These are phyloP conservation scores for Ocimum tenuiflorum DNA, from an alignment of 257 asterid species.

Conservation along the genomic window DNA sequence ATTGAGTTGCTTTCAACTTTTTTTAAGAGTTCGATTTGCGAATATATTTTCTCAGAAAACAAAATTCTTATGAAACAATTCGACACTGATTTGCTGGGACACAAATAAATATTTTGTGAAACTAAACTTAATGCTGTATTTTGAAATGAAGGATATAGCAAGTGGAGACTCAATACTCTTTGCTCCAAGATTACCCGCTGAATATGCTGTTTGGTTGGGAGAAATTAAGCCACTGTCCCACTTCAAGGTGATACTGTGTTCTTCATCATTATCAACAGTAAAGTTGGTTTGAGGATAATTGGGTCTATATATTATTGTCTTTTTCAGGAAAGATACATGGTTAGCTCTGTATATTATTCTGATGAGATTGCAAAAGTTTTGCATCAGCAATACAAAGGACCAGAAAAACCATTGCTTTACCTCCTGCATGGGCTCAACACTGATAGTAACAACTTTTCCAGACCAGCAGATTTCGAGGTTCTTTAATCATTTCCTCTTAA, in stretches of 20 bases:
- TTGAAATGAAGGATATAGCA: conserved; percentile 63
- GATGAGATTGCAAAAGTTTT: conserved; percentile 72
- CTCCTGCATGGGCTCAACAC: conserved; percentile 90
- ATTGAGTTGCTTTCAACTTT: conserved; percentile 15
- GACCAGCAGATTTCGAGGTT: conserved; percentile 89
- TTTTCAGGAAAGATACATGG: conserved; percentile 76
- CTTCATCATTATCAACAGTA: conserved; percentile 2
- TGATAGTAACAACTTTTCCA: conserved; percentile 72
- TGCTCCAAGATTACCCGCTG: conserved; percentile 82
- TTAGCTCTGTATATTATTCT: conserved; percentile 44
- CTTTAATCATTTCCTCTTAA: conserved; percentile 5
- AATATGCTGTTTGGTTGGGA: conserved; percentile 94
- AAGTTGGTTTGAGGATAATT: conserved; percentile 5
- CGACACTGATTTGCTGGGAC: background rate
- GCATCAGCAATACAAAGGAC: conserved; percentile 49
- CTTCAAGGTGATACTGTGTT: conserved; percentile 56
- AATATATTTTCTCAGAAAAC: background rate
- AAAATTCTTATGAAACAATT: background rate
- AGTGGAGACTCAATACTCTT: conserved; percentile 74
- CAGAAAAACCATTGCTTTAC: conserved; percentile 66
- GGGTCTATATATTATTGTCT: conserved; percentile 14
- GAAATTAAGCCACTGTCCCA: conserved; percentile 65
- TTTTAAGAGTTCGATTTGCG: background rate
- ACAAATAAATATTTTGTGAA: background rate
- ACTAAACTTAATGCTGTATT: conserved; percentile 16